phyloP scores from a whole-genome alignment of 768 basidiomycete species.

The Glaciozyma martinii region DNA sequence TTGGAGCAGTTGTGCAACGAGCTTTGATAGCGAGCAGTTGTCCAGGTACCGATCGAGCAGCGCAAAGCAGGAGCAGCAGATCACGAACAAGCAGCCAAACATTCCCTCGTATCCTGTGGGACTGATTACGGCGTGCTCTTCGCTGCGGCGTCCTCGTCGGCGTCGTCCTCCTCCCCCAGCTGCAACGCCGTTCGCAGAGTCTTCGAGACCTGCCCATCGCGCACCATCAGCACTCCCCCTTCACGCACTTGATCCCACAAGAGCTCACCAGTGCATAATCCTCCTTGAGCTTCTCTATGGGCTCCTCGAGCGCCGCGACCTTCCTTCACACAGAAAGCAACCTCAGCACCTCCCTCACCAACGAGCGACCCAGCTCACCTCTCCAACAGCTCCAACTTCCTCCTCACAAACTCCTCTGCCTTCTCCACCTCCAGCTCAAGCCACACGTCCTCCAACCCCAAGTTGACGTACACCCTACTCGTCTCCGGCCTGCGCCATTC shows the following conservation, averaged over 20 bases:
- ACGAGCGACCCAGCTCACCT: not conserved
- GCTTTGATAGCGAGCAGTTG: too few species aligned
- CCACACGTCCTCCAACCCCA: not conserved
- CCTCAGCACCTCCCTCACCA: not conserved
- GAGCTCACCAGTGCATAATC: not conserved
- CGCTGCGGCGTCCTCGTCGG: too few species aligned
- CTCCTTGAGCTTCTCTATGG: conserved; percentile 2
- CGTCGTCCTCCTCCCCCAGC: not conserved
- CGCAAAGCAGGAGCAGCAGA: too few species aligned
- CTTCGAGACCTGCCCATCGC: conserved; percentile 8
- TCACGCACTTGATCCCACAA: not conserved
- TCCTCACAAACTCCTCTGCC: not conserved
- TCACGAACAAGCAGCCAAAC: too few species aligned
- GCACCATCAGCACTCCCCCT: not conserved
- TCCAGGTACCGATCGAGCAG: too few species aligned
- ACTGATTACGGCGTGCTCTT: too few species aligned
- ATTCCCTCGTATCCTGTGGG: too few species aligned
- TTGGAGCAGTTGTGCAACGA: too few species aligned
- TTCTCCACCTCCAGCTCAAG: not conserved
- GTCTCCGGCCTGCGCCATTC: not conserved
- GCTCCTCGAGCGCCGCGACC: not conserved
- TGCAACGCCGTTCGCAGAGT: conserved; percentile 13
- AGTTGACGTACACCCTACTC: not conserved
- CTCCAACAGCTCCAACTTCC: not conserved
- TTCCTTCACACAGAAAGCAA: not conserved